Evolutionary conservation across 2,329 filamentous ascomycete species (phyloP), one percentile per base, ranked within the genome.

Genomic region (Zymoseptoria tritici): DNA sequence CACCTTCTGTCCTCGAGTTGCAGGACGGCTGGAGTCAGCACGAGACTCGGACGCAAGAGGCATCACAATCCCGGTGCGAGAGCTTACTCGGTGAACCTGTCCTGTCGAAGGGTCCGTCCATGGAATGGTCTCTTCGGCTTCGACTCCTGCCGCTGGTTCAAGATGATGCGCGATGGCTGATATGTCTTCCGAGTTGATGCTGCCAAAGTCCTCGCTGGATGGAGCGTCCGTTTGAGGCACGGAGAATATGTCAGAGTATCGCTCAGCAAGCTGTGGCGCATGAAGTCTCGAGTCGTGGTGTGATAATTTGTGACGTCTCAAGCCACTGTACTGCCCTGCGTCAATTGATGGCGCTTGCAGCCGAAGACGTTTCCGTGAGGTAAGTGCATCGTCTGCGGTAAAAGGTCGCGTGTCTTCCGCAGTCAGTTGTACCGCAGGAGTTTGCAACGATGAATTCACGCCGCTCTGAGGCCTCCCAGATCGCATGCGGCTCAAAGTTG

Each of bases 31-130:
- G 9, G 13, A 46, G 36, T 46, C 16, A 13, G 13, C 3, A 46
- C 13, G 36, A 16, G 36, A 46, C 11, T n/a, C 36, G 3, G 16
- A 3, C 13, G 36, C 13, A 11, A 60, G 11, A 4, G 63, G 64
- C 42, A 69, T 52, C 0, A 76, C 70, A 19, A 75, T 73, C 1
- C 85, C 85, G 9, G 84, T 87, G 20, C 81, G 78, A 5, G 77
- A 67, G 63, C 86, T 82, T n/a, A 88, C 71, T 1, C 76, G 58
- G 52, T 78, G 79, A 1, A 65, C 75, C 60, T 80, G 74, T 63
- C 80, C 81, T 0, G 83, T 88, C 8, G 74, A 67, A 0, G 86
- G 85, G 65, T 91, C 83, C 1, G 76, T 77, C 88, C 88, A 91
- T 16, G 73, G 60, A 0, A 84, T 69, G 0, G 74, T 71, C n/a